Conservation (phyloP, 352 stramenopile species). For the Aphanomyces cochlioides region DNA sequence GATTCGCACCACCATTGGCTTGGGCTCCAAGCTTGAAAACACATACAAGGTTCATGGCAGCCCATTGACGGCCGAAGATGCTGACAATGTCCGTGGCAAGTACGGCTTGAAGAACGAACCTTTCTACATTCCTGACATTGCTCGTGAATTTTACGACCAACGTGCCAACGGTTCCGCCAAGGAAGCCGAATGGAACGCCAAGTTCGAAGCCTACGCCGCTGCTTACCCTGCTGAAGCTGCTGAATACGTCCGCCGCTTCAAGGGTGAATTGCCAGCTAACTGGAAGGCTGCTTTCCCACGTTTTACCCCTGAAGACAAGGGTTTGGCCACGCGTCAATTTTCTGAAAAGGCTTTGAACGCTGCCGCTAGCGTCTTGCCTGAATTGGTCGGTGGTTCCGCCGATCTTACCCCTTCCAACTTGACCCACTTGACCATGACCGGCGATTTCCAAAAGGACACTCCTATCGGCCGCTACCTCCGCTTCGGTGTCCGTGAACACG, state of each 20-base stretch:
- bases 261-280: slow-evolving; percentile 87
- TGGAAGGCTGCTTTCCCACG: slow-evolving; percentile 90
- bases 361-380: slow-evolving; percentile 88
- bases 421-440: slow-evolving; percentile 93
- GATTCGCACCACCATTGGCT: slow-evolving; percentile 95
- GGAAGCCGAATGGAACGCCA: slow-evolving; percentile 86
- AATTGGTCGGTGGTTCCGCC: slow-evolving; percentile 97
- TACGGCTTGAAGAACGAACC: slow-evolving; percentile 91
- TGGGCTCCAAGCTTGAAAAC: slow-evolving; percentile 92
- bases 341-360: slow-evolving; percentile 95
- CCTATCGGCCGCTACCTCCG: slow-evolving; percentile 95
- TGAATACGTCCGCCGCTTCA: slow-evolving; percentile 94
- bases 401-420: slow-evolving; percentile 98
- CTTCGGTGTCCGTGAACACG: slow-evolving; percentile 98
- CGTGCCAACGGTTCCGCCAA: slow-evolving; percentile 61
- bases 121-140: slow-evolving; percentile 93
- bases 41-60: slow-evolving; percentile 93
- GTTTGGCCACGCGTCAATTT: slow-evolving; percentile 91
- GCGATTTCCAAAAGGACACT: slow-evolving; percentile 97
- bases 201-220: slow-evolving; percentile 89
- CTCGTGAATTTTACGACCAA: slow-evolving; percentile 90
- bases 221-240: slow-evolving; percentile 89
- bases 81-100: slow-evolving; percentile 86
- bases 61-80: slow-evolving; percentile 93
- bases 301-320: slow-evolving; percentile 86